Base-by-base conservation (phyloP, 2,329 filamentous ascomycete genomes). In the Beauveria rudraprayagi region DNA sequence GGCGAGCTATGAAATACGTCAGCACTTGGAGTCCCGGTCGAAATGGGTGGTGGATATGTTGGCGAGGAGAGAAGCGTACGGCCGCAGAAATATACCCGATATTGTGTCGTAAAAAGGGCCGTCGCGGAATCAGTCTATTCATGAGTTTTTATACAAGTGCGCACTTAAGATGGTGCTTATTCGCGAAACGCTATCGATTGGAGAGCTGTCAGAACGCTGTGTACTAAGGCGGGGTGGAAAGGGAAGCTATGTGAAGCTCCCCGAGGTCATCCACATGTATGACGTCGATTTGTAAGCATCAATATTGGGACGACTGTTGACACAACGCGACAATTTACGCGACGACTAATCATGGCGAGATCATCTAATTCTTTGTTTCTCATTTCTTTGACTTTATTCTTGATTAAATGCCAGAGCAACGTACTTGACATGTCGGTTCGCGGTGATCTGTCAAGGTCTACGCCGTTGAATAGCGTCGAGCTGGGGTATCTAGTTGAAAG, bases 71-170 rank as follows among this genome's bases (percentile, higher is more conserved):
- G 24, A 52, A 51, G 55, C 61, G 40, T 62, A 59, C 61, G 48
- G 55, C 40, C 30, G 53, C 40, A 44, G 65, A 64, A 30, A 65
- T 40, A 55, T 61, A 47, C 63, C 68, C 65, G 59, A 73, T 62
- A 66, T 70, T 74, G 26, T 69, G 68, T 63, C 66, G 69, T 61
- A 72, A 63, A 63, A 73, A 60, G 47, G 73, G 70, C 66, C 72
- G 73, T 61, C 70, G 71, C 66, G 70, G 68, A 60, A 71, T 68
- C 67, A 80, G 65, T 63, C 70, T 69, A 74, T 77, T 78, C 78
- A 81, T 81, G 65, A 62, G 62, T 59, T 47, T 30, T 59, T 59
- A 11, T 47, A 3, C 24, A 26, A 9, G n/a, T 2, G 44, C 28
- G 40, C 52, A 37, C 8, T 43, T 53, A n/a, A 54, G 43, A 28